These are phyloP conservation scores for Aurifilum marmelostoma DNA, from an alignment of 2,329 filamentous ascomycete species.

Conservation along the genomic window DNA sequence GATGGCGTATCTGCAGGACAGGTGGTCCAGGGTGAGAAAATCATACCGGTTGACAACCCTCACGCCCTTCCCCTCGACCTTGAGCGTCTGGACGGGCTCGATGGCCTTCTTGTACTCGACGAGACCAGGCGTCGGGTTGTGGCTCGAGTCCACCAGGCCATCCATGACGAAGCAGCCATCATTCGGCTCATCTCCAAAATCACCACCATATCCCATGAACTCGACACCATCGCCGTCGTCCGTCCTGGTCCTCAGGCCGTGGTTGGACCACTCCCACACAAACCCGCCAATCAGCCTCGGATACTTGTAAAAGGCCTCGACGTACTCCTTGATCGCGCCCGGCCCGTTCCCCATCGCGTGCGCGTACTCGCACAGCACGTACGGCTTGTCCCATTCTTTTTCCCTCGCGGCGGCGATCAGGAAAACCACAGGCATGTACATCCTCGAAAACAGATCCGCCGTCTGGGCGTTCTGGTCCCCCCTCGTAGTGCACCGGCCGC, in stretches of 20 bases:
- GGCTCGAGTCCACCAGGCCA: conserved; percentile 51
- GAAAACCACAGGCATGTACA: conserved; percentile 58
- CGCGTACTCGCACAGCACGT: conserved; percentile 55
- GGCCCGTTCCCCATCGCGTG: conserved; percentile 72
- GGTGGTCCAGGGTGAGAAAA: conserved; percentile 54
- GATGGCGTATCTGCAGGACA: conserved; percentile 49
- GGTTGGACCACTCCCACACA: conserved; percentile 65
- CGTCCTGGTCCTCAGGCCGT: conserved; percentile 50
- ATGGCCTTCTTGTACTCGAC: conserved; percentile 61
- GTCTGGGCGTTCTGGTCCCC: conserved; percentile 58
- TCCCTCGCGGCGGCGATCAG: conserved; percentile 43
- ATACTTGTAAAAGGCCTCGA: conserved; percentile 62
- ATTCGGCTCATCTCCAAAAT: conserved; percentile 61
- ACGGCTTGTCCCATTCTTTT: conserved; percentile 48
- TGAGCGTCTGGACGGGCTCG: conserved; percentile 58
- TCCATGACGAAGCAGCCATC: conserved; percentile 59
- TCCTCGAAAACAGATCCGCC: conserved; percentile 63
- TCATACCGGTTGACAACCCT: conserved; percentile 59
- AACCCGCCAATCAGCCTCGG: conserved; percentile 63
- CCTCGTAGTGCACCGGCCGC: conserved; percentile 65
- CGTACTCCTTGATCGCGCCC: conserved; percentile 66
- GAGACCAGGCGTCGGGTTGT: conserved; percentile 55
- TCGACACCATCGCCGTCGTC: conserved; percentile 40
- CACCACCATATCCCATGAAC: conserved; percentile 58
- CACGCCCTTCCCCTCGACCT: conserved; percentile 46